Evolutionary conservation across 768 basidiomycete genomes (phyloP).

Genomic region (Boletus speciosus): DNA sequence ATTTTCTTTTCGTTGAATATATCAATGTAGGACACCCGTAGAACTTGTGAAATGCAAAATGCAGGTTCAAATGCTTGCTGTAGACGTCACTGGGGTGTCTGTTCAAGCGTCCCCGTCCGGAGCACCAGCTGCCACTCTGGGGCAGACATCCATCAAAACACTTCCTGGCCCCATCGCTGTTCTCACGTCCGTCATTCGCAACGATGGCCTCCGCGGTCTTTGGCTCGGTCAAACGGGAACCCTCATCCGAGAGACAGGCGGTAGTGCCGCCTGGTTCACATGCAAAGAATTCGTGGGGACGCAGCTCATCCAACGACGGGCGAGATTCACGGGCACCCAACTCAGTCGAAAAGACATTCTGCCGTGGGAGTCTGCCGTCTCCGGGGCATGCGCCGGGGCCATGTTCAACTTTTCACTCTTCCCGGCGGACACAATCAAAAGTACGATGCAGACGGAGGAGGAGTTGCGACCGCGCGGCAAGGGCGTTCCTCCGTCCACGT

Average conservation of each 20-base stretch:
- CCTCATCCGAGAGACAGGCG: constrained; percentile 89
- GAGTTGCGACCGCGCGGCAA: constrained; percentile 63
- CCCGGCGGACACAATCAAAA: constrained; percentile 94
- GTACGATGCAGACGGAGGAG: constrained; percentile 89
- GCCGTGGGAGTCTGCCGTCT: constrained; percentile 79
- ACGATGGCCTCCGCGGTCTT: constrained; percentile 76
- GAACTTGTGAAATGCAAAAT: constrained; percentile 97
- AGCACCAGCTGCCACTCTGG: constrained; percentile 12
- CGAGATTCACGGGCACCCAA: constrained; percentile 19
- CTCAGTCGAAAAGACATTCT: constrained; percentile 47
- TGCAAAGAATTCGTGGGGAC: constrained; percentile 77
- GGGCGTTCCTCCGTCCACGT: constrained; percentile 38
- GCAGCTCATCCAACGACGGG: constrained; percentile 53
- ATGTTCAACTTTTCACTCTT: constrained; percentile 86
- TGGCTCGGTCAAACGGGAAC: constrained; percentile 97
- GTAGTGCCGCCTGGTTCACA: constrained; percentile 87
- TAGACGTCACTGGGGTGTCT: constrained; percentile 15
- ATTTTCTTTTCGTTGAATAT: not conserved
- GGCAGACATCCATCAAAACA: constrained; percentile 9
- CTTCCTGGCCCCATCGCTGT: constrained; percentile 77
- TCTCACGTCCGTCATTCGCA: constrained; percentile 56
- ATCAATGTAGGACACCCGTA: constrained; percentile 69
- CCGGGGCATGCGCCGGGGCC: constrained; percentile 84
- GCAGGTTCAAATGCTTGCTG: constrained; percentile 87
- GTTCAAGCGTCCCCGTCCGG: constrained; percentile 13